phyloP scores from a whole-genome alignment of 2,329 filamentous ascomycete species.

The Arachnopeziza araneosa region DNA sequence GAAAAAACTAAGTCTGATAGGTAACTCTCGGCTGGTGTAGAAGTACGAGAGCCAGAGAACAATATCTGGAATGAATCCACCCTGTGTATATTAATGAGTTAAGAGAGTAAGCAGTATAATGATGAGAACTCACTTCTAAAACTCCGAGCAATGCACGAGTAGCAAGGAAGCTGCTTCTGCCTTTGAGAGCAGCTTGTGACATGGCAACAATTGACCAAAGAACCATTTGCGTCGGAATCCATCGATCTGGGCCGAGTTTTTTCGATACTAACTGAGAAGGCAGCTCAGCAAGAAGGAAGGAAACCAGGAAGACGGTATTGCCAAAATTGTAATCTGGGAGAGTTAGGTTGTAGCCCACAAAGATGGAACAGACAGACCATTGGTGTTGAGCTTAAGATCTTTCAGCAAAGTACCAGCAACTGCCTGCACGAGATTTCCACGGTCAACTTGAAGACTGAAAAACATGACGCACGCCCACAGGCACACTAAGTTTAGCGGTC shows the following conservation, averaged over 20 bases:
- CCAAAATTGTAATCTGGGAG: constrained; percentile 38
- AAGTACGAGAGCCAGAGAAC: constrained; percentile 69
- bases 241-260: constrained; percentile 44
- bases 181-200: constrained; percentile 39
- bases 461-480: constrained; percentile 47
- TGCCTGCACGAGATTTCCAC: constrained; percentile 53
- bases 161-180: constrained; percentile 37
- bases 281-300: constrained; percentile 52
- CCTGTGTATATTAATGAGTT: constrained; percentile 28
- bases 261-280: constrained; percentile 58
- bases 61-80: constrained; percentile 59
- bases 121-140: constrained; percentile 30
- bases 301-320: constrained; percentile 47
- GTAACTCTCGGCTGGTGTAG: constrained; percentile 66
- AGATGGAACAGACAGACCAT: constrained; percentile 14
- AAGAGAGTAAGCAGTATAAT: background rate
- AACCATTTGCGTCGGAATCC: constrained; percentile 47
- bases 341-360: background rate
- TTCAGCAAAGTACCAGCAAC: constrained; percentile 55
- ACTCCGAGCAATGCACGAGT: constrained; percentile 33
- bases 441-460: constrained; percentile 54
- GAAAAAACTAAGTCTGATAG: constrained; percentile 61
- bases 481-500: background rate
- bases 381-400: constrained; percentile 38
- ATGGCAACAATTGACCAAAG: constrained; percentile 44